phyloP scores from a whole-genome alignment of 257 asterid genomes.

The Cynanchum wilfordii region DNA sequence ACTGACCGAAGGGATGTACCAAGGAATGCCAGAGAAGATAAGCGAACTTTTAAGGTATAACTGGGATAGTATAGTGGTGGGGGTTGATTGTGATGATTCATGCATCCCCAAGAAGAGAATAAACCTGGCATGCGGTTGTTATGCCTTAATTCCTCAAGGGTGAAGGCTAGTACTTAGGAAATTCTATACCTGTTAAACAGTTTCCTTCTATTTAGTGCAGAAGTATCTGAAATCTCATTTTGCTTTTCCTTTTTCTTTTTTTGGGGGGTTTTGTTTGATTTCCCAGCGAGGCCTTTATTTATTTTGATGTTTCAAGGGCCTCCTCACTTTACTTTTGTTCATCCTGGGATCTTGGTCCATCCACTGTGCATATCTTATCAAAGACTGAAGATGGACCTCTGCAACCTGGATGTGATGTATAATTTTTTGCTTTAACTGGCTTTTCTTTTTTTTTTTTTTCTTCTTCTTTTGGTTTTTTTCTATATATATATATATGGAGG shows the following conservation, averaged over 20 bases:
- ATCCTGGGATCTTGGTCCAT: not conserved
- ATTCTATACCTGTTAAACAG: slow-evolving; percentile 1
- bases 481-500: too few species aligned
- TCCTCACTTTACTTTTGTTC: not conserved
- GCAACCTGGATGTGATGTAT: not conserved
- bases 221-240: slow-evolving; percentile 6
- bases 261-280: not conserved
- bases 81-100: slow-evolving; percentile 6
- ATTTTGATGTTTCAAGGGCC: slow-evolving; percentile 1
- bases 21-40: slow-evolving; percentile 27
- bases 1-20: slow-evolving; percentile 31
- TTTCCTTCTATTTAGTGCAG: not conserved
- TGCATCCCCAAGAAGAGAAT: slow-evolving; percentile 14
- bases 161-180: slow-evolving; percentile 13
- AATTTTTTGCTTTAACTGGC: not conserved
- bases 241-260: not conserved
- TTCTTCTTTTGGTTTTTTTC: too few species aligned
- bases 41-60: slow-evolving; percentile 28
- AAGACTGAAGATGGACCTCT: not conserved
- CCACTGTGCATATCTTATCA: not conserved
- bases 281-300: slow-evolving; percentile 3
- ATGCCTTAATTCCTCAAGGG: slow-evolving; percentile 5
- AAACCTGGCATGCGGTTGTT: not conserved
- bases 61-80: slow-evolving; percentile 10
- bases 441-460: too few species aligned